These are phyloP conservation scores for Cryptococcus jaspeensis DNA, from an alignment of 1,284 basidiomycete genomes.

Conservation along the genomic window DNA sequence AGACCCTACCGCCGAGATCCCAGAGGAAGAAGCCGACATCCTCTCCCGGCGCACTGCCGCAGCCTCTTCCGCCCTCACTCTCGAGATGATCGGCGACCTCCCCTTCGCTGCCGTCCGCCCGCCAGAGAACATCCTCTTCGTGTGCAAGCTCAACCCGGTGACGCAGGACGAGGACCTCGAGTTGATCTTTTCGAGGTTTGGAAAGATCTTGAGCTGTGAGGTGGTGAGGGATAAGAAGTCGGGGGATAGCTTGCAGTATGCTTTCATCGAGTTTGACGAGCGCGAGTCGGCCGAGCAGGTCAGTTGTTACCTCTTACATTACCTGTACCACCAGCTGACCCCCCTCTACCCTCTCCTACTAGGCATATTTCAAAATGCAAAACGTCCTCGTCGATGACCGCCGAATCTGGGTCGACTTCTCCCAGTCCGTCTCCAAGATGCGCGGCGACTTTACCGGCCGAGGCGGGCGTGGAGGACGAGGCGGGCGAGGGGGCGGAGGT, in stretches of 20 bases:
- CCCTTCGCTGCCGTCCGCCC: slow-evolving; percentile 97
- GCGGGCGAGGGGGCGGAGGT: slow-evolving; percentile 16
- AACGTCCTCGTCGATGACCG: slow-evolving; percentile 98
- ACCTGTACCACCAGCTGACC: neutral
- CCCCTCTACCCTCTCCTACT: neutral
- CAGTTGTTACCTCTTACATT: slow-evolving; percentile 19
- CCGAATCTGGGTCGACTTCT: slow-evolving; percentile 98
- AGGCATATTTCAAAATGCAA: slow-evolving; percentile 99
- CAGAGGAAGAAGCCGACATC: slow-evolving; percentile 78
- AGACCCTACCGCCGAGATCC: slow-evolving; percentile 61
- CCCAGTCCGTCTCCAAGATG: slow-evolving; percentile 76
- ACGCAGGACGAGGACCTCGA: slow-evolving; percentile 95
- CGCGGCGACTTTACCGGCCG: slow-evolving; percentile 54
- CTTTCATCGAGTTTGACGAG: slow-evolving; percentile 97
- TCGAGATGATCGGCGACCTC: slow-evolving; percentile 99
- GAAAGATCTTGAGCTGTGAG: slow-evolving; percentile 93
- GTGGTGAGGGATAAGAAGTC: slow-evolving; percentile 94
- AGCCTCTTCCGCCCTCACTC: slow-evolving; percentile 85
- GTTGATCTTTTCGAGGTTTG: slow-evolving; percentile 95
- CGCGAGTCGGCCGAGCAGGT: slow-evolving; percentile 90
- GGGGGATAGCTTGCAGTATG: slow-evolving; percentile 94
- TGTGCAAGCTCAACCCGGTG: slow-evolving; percentile 96
- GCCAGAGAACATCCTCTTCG: slow-evolving; percentile 97
- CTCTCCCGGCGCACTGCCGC: slow-evolving; percentile 79
- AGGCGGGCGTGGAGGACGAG: slow-evolving; percentile 61